A percentile compares a stretch with the other conserved stretches of the same genome.
phyloP scores from a whole-genome alignment of 805 yeast genomes.

The Lachancea thermotolerans region DNA sequence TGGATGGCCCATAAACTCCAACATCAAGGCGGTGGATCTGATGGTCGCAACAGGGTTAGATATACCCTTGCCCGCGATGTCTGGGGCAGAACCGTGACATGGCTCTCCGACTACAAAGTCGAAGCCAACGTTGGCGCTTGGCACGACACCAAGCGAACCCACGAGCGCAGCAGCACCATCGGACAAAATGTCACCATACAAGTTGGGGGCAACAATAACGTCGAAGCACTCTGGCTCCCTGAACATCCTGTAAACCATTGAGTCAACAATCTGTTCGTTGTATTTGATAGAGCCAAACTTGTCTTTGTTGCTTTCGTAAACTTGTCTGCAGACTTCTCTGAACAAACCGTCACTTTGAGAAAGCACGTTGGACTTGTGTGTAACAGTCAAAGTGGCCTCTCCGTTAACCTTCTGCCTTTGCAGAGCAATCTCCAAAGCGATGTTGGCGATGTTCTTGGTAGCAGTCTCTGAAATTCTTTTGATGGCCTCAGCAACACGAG shows the following conservation, averaged over 20 bases:
- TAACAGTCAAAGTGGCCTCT: slow-evolving; percentile 64
- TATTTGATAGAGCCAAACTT: slow-evolving; percentile 55
- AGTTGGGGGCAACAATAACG: slow-evolving; percentile 96
- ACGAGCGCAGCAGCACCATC: slow-evolving; percentile 98
- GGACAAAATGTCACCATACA: slow-evolving; percentile 93
- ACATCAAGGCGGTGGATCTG: slow-evolving; percentile 94
- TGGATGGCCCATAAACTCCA: slow-evolving; percentile 90
- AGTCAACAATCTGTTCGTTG: slow-evolving; percentile 96
- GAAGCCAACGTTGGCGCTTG: slow-evolving; percentile 97
- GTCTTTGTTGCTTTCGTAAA: slow-evolving; percentile 45
- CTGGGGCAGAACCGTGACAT: slow-evolving; percentile 99
- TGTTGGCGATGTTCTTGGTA: slow-evolving; percentile 75
- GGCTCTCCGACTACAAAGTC: slow-evolving; percentile 97
- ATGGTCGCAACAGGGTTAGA: slow-evolving; percentile 97
- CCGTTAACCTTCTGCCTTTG: slow-evolving; percentile 77
- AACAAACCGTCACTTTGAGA: slow-evolving; percentile 91
- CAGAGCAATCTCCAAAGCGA: slow-evolving; percentile 87
- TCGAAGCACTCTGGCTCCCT: slow-evolving; percentile 97
- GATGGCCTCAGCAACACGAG: slow-evolving; percentile 92
- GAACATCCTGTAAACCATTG: slow-evolving; percentile 98
- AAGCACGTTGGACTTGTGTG: slow-evolving; percentile 94
- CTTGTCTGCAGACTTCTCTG: slow-evolving; percentile 65
- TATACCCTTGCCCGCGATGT: slow-evolving; percentile 91
- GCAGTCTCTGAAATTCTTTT: slow-evolving; percentile 92
- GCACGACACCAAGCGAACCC: slow-evolving; percentile 96